Conservation (phyloP, 1,284 basidiomycete genomes). For the Microbotryum intermedium region DNA sequence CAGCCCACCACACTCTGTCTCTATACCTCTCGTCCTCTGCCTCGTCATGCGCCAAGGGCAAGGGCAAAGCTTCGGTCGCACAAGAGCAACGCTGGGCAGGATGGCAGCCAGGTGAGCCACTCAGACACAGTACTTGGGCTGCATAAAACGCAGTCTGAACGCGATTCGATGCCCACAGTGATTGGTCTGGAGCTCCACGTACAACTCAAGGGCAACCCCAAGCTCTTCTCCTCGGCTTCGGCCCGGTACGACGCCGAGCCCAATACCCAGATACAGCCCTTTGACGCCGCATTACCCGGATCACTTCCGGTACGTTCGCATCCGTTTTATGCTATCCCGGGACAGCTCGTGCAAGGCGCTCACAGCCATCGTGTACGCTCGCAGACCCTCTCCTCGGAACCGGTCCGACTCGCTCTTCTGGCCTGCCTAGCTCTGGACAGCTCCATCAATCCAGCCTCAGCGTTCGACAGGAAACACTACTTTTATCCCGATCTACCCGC, state of each 20-base stretch:
- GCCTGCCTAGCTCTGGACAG: conserved; percentile 75
- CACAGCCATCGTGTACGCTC: background rate
- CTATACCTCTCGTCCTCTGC: background rate
- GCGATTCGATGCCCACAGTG: conserved; percentile 44
- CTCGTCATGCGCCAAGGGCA: conserved; percentile 3
- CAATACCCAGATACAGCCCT: conserved; percentile 69
- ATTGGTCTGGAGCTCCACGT: conserved; percentile 95
- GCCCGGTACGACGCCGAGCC: conserved; percentile 51
- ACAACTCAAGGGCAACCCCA: conserved; percentile 75
- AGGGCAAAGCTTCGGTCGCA: background rate
- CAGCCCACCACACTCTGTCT: no score
- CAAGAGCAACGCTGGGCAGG: conserved; percentile 10
- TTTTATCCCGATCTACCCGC: conserved; percentile 92
- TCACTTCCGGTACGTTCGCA: conserved; percentile 65
- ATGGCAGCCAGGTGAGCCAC: conserved; percentile 11
- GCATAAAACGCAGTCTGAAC: background rate
- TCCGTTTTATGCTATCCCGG: background rate
- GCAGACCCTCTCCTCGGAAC: conserved; percentile 66
- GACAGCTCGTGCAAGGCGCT: background rate
- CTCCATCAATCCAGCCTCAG: conserved; percentile 43
- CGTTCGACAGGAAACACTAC: conserved; percentile 94
- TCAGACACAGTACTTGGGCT: background rate
- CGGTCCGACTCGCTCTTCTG: conserved; percentile 69
- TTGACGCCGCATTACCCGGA: conserved; percentile 88
- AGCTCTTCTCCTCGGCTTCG: conserved; percentile 70